Base-by-base conservation (phyloP, 345 rosid genomes). In the Balakata baccata region DNA sequence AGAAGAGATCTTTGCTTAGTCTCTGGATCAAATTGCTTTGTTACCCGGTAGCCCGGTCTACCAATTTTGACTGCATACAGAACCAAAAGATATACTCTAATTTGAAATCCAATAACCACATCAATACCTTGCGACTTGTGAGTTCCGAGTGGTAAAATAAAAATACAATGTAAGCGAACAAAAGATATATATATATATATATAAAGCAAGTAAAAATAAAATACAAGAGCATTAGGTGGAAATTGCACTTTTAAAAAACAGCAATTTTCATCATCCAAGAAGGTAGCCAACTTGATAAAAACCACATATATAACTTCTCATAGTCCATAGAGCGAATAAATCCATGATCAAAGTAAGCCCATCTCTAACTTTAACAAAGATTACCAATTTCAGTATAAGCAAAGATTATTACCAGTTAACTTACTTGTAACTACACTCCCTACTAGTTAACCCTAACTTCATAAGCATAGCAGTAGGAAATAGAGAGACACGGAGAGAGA, bases 11-110 rank as follows among this genome's bases (percentile, higher is more conserved):
- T 87, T 74, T 95, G 99, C 80, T 92, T 89, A 46, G 96, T 82
- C 69, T 95, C 99, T 2, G 92, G 91, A 82, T 95, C 99, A 61
- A 83, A 95, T 77, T 95, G 99, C 82, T 91, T 95, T 4, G 99
- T 95, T 74, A 92, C 99, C 9, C 98, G 81, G 68, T 92, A 92
- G 39, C 97, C 98, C 66, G 99, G 99, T 77, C 99, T 86, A 46
- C 99, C 99, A 75, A 95, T 96, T 84, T 96, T 96, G 69, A 93
- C 97, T 91, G 85, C 87, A 84, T 13, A 7, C 39, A 45, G 47
- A 59, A 54, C 38, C 61, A 64, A 61, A 56, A 39, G 57, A 8
- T 16, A 73, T 39, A 47, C 11, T 8, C 34, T 47, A 29, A 1
- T 29, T 29, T 29, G 34, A 29, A 29, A 29, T 29, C 34, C 34